Evolutionary conservation across 2,329 filamentous ascomycete species (phyloP), one percentile per base, ranked within the genome.

Genomic region (Colletotrichum sp.): DNA sequence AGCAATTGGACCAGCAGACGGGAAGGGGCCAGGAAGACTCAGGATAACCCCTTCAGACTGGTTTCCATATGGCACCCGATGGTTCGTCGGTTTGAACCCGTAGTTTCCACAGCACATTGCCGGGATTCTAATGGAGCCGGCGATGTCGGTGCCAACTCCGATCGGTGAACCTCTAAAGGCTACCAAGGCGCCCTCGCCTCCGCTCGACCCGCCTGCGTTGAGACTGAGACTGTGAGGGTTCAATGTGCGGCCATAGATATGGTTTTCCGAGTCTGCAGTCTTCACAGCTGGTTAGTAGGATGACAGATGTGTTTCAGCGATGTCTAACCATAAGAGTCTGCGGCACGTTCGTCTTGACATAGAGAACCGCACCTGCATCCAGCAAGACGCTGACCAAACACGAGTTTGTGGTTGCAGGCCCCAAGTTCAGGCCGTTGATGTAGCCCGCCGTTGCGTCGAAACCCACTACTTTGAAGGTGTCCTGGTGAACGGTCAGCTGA

Each of bases 231-330:
- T 58, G n/a, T 28, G 55, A 16, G 55, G 55, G 15, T 58, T 58
- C 55, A 58, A 15, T 18, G 55, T 58, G 4, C 24, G 21, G 13
- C 55, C 55, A 16, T 26, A 58, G 24, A 58, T 58, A 16, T 58
- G 13, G 55, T 58, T 58, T 16, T 58, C 55, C n/a, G 55, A 58
- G 26, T 58, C 55, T 28, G 21, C 55, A 0, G 13, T 58, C 55
- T 28, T 28, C 16, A 8, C 5, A 58, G 0, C 13, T 0, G 16
- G 24, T 58, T 1, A 58, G 24, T 1, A 58, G 24, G 5, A 58
- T 9, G 24, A 13, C 5, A 0, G 16, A 0, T 18, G 9, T 48
- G 15, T 0, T 58, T 18, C 1, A 28, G 26, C 3, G 0, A 58
- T 58, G 21, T 26, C 21, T 16, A 8, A 58, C 55, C 55, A 58